phyloP scores from a whole-genome alignment of 257 asterid genomes.

The Solanum chiquidenum region DNA sequence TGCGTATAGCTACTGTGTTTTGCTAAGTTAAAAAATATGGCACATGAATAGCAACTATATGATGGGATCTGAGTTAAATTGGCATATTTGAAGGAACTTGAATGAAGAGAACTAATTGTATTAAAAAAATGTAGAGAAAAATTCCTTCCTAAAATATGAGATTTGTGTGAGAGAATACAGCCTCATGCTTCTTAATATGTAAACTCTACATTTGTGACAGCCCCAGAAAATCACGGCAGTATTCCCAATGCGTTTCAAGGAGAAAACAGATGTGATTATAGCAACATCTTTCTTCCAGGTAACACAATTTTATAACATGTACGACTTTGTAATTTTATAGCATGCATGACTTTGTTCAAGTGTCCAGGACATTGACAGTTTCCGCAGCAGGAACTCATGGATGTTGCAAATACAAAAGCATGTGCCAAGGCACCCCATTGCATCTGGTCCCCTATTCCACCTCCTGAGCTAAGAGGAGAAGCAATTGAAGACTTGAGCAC shows the following conservation, averaged over 20 bases:
- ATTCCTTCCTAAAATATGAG: not conserved
- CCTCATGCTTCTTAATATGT: not conserved
- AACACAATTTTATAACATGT: not conserved
- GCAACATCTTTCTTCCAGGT: conserved; percentile 88
- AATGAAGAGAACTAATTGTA: not conserved
- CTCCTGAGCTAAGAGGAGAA: conserved; percentile 85
- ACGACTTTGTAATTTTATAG: not conserved
- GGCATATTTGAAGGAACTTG: not conserved
- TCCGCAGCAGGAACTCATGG: conserved; percentile 61
- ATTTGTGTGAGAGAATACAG: not conserved
- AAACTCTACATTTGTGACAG: conserved; percentile 24
- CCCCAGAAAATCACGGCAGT: conserved; percentile 56
- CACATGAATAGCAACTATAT: not conserved
- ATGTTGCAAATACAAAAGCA: conserved; percentile 45
- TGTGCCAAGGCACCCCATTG: conserved; percentile 68
- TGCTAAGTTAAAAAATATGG: not conserved
- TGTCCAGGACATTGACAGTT: not conserved
- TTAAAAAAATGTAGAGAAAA: not conserved
- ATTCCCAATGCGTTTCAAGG: conserved; percentile 84
- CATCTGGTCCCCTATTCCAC: conserved; percentile 81
- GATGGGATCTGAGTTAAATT: not conserved
- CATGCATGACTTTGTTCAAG: not conserved
- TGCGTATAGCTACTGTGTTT: not conserved
- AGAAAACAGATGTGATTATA: conserved; percentile 54
- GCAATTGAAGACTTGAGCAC: conserved; percentile 75